These are phyloP conservation scores for Raffaelea albimanens DNA, from an alignment of 2,329 filamentous ascomycete species.

Conservation along the genomic window DNA sequence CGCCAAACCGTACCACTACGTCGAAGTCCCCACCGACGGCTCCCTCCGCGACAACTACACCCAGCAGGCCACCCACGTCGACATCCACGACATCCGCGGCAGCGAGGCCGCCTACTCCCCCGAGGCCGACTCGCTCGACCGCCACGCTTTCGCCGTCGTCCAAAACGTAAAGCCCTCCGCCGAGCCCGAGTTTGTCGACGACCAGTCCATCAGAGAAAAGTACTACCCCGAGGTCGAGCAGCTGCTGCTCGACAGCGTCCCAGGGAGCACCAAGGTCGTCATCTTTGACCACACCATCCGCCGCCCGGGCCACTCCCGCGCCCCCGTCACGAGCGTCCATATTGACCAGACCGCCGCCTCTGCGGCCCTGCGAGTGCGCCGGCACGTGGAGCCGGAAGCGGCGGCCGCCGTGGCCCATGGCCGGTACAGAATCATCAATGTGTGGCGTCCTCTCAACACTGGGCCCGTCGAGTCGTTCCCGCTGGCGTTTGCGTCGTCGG, in stretches of 20 bases:
- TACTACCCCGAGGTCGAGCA: constrained; percentile 83
- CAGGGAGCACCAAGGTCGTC: constrained; percentile 56
- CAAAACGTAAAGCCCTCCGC: constrained; percentile 41
- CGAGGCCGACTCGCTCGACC: constrained; percentile 18
- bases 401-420: constrained; percentile 55
- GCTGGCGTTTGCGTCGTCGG: constrained; percentile 58
- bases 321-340: constrained; percentile 64
- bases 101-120: constrained; percentile 37
- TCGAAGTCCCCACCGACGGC: constrained; percentile 53
- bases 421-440: constrained; percentile 77
- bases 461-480: constrained; percentile 57
- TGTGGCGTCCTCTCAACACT: constrained; percentile 62
- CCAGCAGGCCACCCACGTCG: constrained; percentile 37
- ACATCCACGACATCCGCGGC: constrained; percentile 65
- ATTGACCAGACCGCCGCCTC: constrained; percentile 71
- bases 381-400: constrained; percentile 56
- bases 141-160: constrained; percentile 58
- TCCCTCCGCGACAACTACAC: constrained; percentile 57
- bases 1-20: constrained; percentile 53
- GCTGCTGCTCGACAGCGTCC: constrained; percentile 57
- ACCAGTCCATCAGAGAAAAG: constrained; percentile 55
- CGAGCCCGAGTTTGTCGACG: constrained; percentile 54
- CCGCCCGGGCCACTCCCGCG: constrained; percentile 50
- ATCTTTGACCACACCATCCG: constrained; percentile 88
- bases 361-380: constrained; percentile 55